Evolutionary conservation across 345 rosid genomes (phyloP), one percentile per base, ranked within the genome.

Genomic region (Bruguiera parviflora): DNA sequence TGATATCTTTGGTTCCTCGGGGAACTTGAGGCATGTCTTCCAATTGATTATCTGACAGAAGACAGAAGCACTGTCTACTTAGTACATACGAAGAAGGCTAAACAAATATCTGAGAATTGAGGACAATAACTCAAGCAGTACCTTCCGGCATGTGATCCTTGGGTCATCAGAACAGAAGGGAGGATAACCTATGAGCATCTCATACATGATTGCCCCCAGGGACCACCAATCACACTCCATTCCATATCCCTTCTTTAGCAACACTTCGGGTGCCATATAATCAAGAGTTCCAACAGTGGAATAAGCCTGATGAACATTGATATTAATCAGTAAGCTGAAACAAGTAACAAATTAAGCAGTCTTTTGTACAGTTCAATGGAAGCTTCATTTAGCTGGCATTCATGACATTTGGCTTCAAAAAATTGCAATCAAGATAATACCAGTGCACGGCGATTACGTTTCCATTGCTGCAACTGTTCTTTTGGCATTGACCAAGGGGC

Each of bases 191-290:
- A 91, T 74, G 64, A 95, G 85, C 99, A 95, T 95, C 84, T 95
- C 97, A 73, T 88, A 95, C 90, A 91, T 80, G 81, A 95, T 91
- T 78, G 97, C 97, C 31, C 99, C 97, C 55, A 95, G 85, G 65
- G 99, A 95, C 99, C 99, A 95, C 99, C 99, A 95, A 78, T 95
- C 97, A 58, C 99, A 95, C 80, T 95, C 96, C 82, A 89, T 88
- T 63, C 99, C 97, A 78, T 94, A 94, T 63, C 97, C 98, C 86
- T 89, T 91, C 87, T 94, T 94, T 31, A 94, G 79, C 63, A 94
- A 78, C 60, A 91, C 97, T 85, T 94, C 97, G 66, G 98, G 98
- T 55, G 98, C 97, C 98, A 94, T 91, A 85, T 94, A 94, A 77
- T 94, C 96, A 71, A 91, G 99, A 81, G 99, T 94, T 64, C 99